Percentiles rank a stretch among this genome's conserved stretches.
Evolutionary conservation across 495 filamentous ascomycete species (phyloP).

Genomic region (Podospora pseudoanserina): DNA sequence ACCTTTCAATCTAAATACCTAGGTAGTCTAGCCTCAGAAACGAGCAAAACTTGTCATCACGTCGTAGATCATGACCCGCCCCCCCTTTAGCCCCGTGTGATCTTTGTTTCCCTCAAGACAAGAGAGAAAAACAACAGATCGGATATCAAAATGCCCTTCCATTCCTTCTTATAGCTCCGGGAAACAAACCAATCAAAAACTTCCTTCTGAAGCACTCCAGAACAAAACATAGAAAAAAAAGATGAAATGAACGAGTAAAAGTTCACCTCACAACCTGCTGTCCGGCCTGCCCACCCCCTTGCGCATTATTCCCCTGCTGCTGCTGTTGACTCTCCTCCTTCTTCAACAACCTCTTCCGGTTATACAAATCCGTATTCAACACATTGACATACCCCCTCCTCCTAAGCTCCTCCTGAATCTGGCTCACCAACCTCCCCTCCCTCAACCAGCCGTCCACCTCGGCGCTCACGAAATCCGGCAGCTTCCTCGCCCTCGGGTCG

Average conservation of each 20-base stretch:
- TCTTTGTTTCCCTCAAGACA: not conserved
- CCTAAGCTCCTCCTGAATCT: slow-evolving; percentile 38
- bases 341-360: slow-evolving; percentile 35
- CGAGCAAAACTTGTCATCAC: not conserved
- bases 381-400: slow-evolving; percentile 33
- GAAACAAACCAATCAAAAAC: not conserved
- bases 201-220: not conserved
- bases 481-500: slow-evolving; percentile 33
- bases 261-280: not conserved
- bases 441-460: slow-evolving; percentile 36
- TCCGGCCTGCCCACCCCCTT: not conserved
- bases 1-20: not conserved
- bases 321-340: slow-evolving; percentile 23
- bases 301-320: not conserved
- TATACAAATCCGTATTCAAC: slow-evolving; percentile 37
- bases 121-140: not conserved
- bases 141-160: not conserved
- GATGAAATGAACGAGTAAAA: not conserved
- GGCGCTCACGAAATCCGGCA: slow-evolving; percentile 27
- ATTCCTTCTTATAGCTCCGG: not conserved
- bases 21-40: not conserved
- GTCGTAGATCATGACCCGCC: not conserved
- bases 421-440: slow-evolving; percentile 35
- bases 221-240: not conserved
- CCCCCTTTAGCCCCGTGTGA: not conserved